phyloP scores from a whole-genome alignment of 139 green algal genomes.

The Desmodesmus armatus region DNA sequence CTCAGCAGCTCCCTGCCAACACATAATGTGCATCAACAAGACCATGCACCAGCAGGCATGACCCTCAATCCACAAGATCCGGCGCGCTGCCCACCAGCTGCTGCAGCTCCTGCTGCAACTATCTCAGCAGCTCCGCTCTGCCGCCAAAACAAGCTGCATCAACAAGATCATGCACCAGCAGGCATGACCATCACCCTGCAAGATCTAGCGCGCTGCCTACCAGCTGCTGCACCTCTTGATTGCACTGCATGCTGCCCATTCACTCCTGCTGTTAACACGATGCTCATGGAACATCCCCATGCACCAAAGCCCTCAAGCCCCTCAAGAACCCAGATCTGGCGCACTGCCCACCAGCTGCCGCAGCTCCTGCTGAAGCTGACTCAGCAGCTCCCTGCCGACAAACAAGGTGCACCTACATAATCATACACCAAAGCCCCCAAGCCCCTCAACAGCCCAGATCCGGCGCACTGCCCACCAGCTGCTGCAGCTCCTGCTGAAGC shows the following conservation, averaged over 20 bases:
- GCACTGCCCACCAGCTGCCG: constrained; percentile 55
- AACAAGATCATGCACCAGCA: too few relatives aligned
- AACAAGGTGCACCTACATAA: too few relatives aligned
- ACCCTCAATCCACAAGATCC: neutral
- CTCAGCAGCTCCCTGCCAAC: too few relatives aligned
- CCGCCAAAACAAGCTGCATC: too few relatives aligned
- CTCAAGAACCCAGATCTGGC: neutral
- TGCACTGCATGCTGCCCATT: too few relatives aligned
- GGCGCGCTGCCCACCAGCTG: constrained; percentile 56
- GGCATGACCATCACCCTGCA: too few relatives aligned
- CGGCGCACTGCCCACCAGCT: constrained; percentile 56
- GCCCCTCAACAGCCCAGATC: neutral
- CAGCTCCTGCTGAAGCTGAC: constrained; percentile 76
- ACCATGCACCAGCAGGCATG: too few relatives aligned
- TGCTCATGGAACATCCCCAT: too few relatives aligned
- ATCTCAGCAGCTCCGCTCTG: constrained; percentile 67
- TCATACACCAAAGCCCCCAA: neutral
- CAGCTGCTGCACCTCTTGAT: too few relatives aligned
- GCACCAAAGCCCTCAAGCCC: neutral
- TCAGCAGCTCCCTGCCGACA: constrained; percentile 71
- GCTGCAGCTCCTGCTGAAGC: constrained; percentile 73
- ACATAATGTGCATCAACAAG: too few relatives aligned
- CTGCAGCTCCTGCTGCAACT: constrained; percentile 75
- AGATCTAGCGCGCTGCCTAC: too few relatives aligned
- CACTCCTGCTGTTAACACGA: too few relatives aligned